Conservation (phyloP, 805 yeast species). For the Debaryomyces castellii region DNA sequence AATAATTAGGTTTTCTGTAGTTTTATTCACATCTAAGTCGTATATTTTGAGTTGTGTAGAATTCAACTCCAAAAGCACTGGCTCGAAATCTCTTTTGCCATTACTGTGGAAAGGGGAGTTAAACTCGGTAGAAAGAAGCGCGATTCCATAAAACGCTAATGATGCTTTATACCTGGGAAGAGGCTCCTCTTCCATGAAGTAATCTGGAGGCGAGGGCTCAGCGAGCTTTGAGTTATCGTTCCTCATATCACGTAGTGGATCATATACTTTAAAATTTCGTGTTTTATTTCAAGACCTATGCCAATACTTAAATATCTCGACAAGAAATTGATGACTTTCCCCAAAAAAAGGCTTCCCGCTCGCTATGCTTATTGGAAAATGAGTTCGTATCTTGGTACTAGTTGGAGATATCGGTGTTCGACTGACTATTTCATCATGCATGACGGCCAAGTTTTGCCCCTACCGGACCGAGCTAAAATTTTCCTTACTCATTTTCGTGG, state of each 20-base stretch:
- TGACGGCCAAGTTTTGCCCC: not conserved
- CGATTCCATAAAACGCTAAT: constrained; percentile 30
- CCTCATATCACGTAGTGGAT: not conserved
- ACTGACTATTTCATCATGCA: not conserved
- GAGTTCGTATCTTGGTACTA: not conserved
- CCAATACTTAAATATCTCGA: not conserved
- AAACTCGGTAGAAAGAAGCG: constrained; percentile 35
- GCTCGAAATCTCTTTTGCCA: constrained; percentile 29
- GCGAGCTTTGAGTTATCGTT: not conserved
- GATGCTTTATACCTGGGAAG: constrained; percentile 33
- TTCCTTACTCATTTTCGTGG: not conserved
- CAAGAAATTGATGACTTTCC: not conserved
- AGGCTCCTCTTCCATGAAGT: constrained; percentile 20
- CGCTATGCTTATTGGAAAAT: not conserved
- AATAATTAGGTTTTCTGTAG: constrained; percentile 21
- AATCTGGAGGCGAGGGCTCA: constrained; percentile 16
- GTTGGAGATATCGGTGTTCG: not conserved
- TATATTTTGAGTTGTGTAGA: constrained; percentile 38
- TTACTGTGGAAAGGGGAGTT: constrained; percentile 35
- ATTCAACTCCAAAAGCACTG: constrained; percentile 38
- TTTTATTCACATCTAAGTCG: constrained; percentile 21
- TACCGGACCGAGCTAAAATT: not conserved
- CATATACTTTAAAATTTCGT: not conserved
- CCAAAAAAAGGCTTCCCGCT: not conserved
- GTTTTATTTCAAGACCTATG: not conserved